Evolutionary conservation across 805 yeast genomes (phyloP).

Genomic region (Suhomyces faveliae): DNA sequence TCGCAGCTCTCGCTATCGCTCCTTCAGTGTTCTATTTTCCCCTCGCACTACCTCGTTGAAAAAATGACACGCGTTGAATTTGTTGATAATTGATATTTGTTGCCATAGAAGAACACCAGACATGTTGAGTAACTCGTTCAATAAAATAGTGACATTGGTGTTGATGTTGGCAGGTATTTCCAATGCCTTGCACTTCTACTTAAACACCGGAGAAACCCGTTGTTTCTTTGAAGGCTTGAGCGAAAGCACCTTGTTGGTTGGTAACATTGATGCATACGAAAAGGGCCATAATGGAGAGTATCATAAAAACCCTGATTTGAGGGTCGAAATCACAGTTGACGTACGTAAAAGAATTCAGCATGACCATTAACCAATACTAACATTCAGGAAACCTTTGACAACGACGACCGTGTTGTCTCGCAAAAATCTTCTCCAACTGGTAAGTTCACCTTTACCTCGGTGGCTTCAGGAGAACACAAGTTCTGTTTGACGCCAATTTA

Average conservation of each 20-base stretch:
- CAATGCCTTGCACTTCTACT: constrained; percentile 71
- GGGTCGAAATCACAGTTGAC: constrained; percentile 67
- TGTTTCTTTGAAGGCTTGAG: constrained; percentile 86
- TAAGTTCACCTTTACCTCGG: constrained; percentile 76
- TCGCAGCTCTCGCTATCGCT: neutral
- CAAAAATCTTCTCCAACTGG: constrained; percentile 63
- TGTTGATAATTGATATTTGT: neutral
- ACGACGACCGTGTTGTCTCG: constrained; percentile 70
- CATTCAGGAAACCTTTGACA: constrained; percentile 62
- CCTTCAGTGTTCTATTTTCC: neutral
- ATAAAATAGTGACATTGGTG: constrained; percentile 11
- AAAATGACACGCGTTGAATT: constrained; percentile 11
- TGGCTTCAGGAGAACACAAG: constrained; percentile 81
- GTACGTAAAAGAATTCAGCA: constrained; percentile 26
- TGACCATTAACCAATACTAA: constrained; percentile 8
- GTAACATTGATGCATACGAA: constrained; percentile 68
- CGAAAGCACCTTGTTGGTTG: constrained; percentile 75
- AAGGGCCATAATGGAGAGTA: constrained; percentile 46
- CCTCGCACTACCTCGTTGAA: constrained; percentile 5
- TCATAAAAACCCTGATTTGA: constrained; percentile 54
- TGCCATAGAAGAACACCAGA: neutral
- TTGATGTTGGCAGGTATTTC: constrained; percentile 12
- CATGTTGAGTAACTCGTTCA: constrained; percentile 1
- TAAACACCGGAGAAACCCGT: constrained; percentile 69
- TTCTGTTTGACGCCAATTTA: constrained; percentile 63